These are phyloP conservation scores for Combretum micranthum DNA, from an alignment of 345 rosid genomes.

Conservation along the genomic window DNA sequence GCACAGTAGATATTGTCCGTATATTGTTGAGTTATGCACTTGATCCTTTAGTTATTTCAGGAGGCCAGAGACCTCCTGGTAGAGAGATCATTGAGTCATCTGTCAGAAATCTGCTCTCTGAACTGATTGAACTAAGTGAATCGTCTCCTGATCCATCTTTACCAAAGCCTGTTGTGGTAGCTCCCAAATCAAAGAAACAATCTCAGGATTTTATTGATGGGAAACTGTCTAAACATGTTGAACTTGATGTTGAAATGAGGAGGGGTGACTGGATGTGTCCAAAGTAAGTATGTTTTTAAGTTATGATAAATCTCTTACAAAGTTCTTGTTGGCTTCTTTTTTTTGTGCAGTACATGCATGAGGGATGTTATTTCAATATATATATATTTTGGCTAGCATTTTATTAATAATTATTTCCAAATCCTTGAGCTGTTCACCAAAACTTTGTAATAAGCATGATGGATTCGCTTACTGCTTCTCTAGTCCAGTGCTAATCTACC, in stretches of 20 bases:
- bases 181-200: slow-evolving; percentile 19
- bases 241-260: slow-evolving; percentile 44
- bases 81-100: slow-evolving; percentile 45
- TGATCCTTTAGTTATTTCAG: slow-evolving; percentile 56
- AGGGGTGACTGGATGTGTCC: slow-evolving; percentile 79
- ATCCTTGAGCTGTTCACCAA: not conserved
- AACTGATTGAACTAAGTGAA: slow-evolving; percentile 67
- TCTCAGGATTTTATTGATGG: slow-evolving; percentile 12
- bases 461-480: no score
- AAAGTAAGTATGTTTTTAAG: slow-evolving; percentile 44
- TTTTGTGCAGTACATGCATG: not conserved
- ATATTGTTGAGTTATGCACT: slow-evolving; percentile 56
- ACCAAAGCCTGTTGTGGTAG: slow-evolving; percentile 36
- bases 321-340: not conserved
- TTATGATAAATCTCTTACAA: not conserved
- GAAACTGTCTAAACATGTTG: slow-evolving; percentile 7
- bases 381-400: no score
- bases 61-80: slow-evolving; percentile 44
- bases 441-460: not conserved
- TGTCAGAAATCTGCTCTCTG: slow-evolving; percentile 63
- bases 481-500: no score
- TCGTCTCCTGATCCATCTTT: slow-evolving; percentile 41
- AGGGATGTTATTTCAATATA: no score
- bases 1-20: slow-evolving; percentile 83
- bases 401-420: no score